Evolutionary conservation across 2,329 filamentous ascomycete species (phyloP).

Genomic region (Sporothrix dimorphospora): DNA sequence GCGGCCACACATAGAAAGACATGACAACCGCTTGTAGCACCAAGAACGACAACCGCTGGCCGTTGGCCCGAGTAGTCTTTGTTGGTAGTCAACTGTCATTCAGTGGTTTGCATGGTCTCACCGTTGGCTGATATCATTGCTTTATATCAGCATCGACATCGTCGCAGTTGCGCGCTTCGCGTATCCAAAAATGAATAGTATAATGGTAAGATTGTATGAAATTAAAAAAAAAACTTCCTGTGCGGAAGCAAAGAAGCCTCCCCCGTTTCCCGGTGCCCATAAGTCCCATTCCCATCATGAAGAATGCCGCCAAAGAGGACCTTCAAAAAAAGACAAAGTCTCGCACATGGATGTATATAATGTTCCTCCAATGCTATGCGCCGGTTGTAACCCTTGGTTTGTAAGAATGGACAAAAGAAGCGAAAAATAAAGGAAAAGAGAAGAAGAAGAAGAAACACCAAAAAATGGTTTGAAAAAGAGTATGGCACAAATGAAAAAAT

Average conservation of each 20-base stretch:
- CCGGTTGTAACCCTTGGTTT: slow-evolving; percentile 22
- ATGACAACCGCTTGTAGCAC: neutral
- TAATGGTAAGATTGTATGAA: slow-evolving; percentile 15
- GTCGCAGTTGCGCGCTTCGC: neutral
- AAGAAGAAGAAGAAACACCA: slow-evolving; percentile 15
- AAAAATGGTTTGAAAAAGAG: neutral
- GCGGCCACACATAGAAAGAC: neutral
- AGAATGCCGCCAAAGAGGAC: slow-evolving; percentile 14
- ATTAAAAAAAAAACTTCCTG: slow-evolving; percentile 20
- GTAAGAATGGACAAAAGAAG: slow-evolving; percentile 17
- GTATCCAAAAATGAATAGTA: neutral
- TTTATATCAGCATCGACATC: neutral
- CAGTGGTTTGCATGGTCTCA: neutral
- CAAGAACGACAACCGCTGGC: neutral
- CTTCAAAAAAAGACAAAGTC: slow-evolving; percentile 19
- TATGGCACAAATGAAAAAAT: neutral
- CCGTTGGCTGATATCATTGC: too few species aligned
- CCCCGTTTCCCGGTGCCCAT: slow-evolving; percentile 15
- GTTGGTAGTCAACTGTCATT: neutral
- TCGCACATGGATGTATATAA: slow-evolving; percentile 30
- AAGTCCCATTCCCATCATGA: slow-evolving; percentile 26
- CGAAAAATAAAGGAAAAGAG: slow-evolving; percentile 8
- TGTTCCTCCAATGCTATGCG: slow-evolving; percentile 33
- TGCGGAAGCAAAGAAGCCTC: neutral
- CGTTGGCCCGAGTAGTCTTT: neutral